Evolutionary conservation across 345 rosid species (phyloP).

Genomic region (Eucalyptus pauciflora): DNA sequence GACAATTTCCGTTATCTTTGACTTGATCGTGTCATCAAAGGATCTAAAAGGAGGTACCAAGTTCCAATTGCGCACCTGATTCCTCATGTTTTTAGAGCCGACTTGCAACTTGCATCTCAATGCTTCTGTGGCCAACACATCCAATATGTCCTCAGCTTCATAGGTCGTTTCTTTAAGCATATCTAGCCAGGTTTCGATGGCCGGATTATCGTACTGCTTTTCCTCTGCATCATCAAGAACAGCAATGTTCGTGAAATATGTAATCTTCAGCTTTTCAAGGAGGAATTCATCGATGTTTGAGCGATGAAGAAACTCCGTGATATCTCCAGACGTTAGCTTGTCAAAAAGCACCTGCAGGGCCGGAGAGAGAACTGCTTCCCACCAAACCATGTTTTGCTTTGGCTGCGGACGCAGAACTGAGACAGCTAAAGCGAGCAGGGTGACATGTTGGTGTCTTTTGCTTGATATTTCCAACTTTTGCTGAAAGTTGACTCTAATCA

Average conservation of each 20-base stretch:
- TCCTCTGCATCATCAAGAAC: conserved; percentile 15
- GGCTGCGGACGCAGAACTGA: background rate
- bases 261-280: background rate
- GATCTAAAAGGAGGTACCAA: background rate
- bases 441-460: background rate
- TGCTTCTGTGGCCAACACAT: conserved; percentile 9
- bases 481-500: background rate
- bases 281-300: background rate
- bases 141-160: conserved; percentile 15
- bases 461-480: background rate
- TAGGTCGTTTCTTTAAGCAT: conserved; percentile 1
- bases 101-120: background rate
- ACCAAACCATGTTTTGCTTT: background rate
- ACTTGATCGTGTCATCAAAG: background rate
- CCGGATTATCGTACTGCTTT: background rate
- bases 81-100: background rate
- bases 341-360: background rate
- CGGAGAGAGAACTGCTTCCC: background rate
- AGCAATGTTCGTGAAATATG: background rate
- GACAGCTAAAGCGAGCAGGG: background rate
- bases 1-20: background rate
- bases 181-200: background rate
- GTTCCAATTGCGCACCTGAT: background rate
- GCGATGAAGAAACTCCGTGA: background rate
- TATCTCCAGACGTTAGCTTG: background rate